Conservation (phyloP, 495 filamentous ascomycete genomes). For the Recurvomyces mirabilis region DNA sequence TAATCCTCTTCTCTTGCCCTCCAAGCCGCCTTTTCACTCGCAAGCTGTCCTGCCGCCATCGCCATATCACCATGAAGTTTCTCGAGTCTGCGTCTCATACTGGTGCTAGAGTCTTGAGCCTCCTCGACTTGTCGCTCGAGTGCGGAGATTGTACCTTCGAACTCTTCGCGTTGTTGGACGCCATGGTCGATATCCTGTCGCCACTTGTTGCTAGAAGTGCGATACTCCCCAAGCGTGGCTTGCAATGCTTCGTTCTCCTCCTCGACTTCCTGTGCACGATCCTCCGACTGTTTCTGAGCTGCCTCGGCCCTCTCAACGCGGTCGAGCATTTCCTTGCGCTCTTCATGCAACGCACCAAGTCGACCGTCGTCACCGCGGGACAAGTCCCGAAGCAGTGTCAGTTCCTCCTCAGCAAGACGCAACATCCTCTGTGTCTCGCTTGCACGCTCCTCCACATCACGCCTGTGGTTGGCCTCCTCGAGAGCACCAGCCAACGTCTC, state of each 20-base stretch:
- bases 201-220: constrained; percentile 45
- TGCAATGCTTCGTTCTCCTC: constrained; percentile 43
- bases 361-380: constrained; percentile 53
- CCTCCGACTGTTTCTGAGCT: constrained; percentile 11
- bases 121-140: constrained; percentile 72
- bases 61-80: constrained; percentile 77
- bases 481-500: constrained; percentile 39
- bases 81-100: constrained; percentile 68
- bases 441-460: constrained; percentile 61
- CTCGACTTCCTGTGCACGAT: constrained; percentile 11
- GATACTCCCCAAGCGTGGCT: constrained; percentile 50
- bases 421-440: constrained; percentile 59
- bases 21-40: constrained; percentile 66
- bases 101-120: constrained; percentile 63
- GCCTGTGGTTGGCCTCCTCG: constrained; percentile 52
- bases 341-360: constrained; percentile 42
- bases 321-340: constrained; percentile 35
- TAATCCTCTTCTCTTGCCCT: constrained; percentile 67
- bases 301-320: constrained; percentile 15
- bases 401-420: constrained; percentile 62
- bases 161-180: constrained; percentile 36
- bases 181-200: constrained; percentile 43
- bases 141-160: constrained; percentile 51
- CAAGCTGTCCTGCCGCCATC: constrained; percentile 60
- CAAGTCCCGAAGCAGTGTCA: constrained; percentile 54